Conservation (phyloP, 352 stramenopile genomes). For the Phytophthora citricola region DNA sequence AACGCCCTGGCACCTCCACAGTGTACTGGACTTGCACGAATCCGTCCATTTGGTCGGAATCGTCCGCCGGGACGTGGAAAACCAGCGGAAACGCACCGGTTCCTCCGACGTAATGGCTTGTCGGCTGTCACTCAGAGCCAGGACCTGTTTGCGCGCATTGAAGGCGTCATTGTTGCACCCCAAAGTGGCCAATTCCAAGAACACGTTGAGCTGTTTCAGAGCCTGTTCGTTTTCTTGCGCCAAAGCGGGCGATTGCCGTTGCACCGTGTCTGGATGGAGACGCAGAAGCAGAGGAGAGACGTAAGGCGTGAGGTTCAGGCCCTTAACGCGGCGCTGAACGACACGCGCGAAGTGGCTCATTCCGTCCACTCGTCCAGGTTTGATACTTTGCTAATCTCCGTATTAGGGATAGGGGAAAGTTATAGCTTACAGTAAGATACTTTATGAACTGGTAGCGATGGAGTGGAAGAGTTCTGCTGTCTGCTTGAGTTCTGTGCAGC, state of each 20-base stretch:
- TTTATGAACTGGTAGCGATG: neutral
- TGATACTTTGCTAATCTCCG: constrained; percentile 3
- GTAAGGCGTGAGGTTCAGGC: constrained; percentile 66
- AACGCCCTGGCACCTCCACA: constrained; percentile 53
- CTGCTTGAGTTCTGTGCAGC: constrained; percentile 7
- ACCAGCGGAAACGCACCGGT: constrained; percentile 57
- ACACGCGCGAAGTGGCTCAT: constrained; percentile 18
- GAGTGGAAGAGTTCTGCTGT: constrained; percentile 17
- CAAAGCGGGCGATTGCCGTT: constrained; percentile 48
- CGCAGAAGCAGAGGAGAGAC: constrained; percentile 75
- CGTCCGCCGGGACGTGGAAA: constrained; percentile 56
- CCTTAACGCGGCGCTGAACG: constrained; percentile 30
- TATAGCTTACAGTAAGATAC: neutral
- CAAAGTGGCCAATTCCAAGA: constrained; percentile 64
- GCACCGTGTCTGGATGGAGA: constrained; percentile 73
- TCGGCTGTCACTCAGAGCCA: constrained; percentile 36
- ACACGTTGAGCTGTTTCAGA: constrained; percentile 84
- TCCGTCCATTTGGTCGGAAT: constrained; percentile 19
- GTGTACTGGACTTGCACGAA: constrained; percentile 48
- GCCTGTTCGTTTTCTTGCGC: constrained; percentile 71
- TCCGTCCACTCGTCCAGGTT: constrained; percentile 14
- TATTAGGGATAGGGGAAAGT: constrained; percentile 27
- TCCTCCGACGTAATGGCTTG: constrained; percentile 14
- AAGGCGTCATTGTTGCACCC: constrained; percentile 80
- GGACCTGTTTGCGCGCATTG: constrained; percentile 57